These are phyloP conservation scores for Bruguiera sexangula DNA, from an alignment of 345 rosid species.

Conservation along the genomic window DNA sequence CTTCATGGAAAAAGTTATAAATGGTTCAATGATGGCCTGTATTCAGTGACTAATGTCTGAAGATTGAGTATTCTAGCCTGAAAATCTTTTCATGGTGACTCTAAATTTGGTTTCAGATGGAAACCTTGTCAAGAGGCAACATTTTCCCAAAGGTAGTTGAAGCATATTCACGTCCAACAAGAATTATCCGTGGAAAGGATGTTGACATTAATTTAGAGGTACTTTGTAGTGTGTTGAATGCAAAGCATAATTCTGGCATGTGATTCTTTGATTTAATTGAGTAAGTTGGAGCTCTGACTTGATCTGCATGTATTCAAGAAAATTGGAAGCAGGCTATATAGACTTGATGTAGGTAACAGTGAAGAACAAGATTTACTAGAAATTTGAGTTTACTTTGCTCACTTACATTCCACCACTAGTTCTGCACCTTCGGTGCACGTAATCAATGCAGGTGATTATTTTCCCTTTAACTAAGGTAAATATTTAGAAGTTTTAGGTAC, in stretches of 20 bases:
- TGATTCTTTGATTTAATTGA: too few species aligned
- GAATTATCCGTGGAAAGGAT: slow-evolving; percentile 89
- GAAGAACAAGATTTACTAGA: too few species aligned
- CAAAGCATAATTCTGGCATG: too few species aligned
- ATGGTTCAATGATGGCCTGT: neutral
- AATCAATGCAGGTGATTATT: too few species aligned
- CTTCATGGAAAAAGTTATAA: neutral
- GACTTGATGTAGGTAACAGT: too few species aligned
- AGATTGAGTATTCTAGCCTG: neutral
- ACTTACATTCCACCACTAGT: too few species aligned
- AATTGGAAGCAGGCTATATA: too few species aligned
- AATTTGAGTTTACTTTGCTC: too few species aligned
- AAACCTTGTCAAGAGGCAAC: slow-evolving; percentile 54
- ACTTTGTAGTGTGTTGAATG: slow-evolving; percentile 6
- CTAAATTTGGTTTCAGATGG: slow-evolving; percentile 54
- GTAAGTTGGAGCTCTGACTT: too few species aligned
- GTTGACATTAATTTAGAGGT: slow-evolving; percentile 61
- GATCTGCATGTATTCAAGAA: too few species aligned
- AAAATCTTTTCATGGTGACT: slow-evolving; percentile 6
- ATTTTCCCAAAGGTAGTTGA: slow-evolving; percentile 74
- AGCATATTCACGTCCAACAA: slow-evolving; percentile 93
- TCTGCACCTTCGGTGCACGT: too few species aligned
- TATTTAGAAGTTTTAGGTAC: neutral
- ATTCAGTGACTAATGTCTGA: neutral
- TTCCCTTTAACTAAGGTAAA: too few species aligned